phyloP scores from a whole-genome alignment of 805 yeast genomes.

The Saccharomycopsis olivae region DNA sequence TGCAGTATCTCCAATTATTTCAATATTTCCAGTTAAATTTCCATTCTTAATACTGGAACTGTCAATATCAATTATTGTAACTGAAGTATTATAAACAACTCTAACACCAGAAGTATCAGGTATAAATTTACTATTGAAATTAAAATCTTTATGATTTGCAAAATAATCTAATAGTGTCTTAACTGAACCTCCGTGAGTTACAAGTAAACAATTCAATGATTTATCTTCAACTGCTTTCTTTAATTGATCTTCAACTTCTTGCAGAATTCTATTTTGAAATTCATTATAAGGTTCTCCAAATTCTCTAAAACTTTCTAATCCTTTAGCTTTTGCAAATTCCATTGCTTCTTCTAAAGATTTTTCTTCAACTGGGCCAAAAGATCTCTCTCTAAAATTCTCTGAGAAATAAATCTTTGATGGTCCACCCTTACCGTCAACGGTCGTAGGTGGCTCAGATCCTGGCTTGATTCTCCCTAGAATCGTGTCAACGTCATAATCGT shows the following conservation, averaged over 20 bases:
- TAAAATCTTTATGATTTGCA: constrained; percentile 27
- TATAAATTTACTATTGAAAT: constrained; percentile 28
- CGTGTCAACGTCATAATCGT: constrained; percentile 10
- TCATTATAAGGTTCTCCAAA: constrained; percentile 50
- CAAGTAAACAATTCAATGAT: constrained; percentile 44
- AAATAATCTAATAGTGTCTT: constrained; percentile 47
- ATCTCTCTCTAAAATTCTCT: constrained; percentile 49
- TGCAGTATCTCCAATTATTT: constrained; percentile 49
- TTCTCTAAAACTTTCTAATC: constrained; percentile 33
- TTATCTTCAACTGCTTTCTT: not conserved
- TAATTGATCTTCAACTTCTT: constrained; percentile 33
- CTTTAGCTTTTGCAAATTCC: constrained; percentile 24
- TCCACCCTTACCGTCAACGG: not conserved
- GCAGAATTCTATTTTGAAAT: constrained; percentile 38
- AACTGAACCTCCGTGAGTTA: constrained; percentile 79
- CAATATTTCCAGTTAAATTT: constrained; percentile 24
- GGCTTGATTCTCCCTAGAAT: not conserved
- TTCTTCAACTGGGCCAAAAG: constrained; percentile 75
- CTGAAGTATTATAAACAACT: constrained; percentile 61
- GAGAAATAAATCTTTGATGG: not conserved
- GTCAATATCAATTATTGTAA: constrained; percentile 52
- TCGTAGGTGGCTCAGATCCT: not conserved
- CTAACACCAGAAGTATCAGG: not conserved
- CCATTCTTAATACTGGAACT: constrained; percentile 35
- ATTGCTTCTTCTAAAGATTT: constrained; percentile 59